Conservation (phyloP, 192 early-diverging fungal genomes). For the Coemansia asiatica region DNA sequence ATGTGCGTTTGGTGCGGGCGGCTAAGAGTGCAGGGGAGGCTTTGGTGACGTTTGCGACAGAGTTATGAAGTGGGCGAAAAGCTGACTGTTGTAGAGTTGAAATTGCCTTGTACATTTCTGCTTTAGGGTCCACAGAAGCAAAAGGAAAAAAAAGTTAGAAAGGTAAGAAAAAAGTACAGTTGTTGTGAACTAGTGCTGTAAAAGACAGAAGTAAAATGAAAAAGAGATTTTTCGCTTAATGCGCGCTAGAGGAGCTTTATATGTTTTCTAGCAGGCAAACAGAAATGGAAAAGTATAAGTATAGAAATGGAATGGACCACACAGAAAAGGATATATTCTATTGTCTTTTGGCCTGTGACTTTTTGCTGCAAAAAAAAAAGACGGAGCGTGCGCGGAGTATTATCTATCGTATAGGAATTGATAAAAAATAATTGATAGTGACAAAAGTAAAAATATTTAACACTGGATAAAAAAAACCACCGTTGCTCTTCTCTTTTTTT, state of each 20-base stretch:
- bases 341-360: background rate
- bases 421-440: background rate
- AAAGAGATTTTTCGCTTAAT: background rate
- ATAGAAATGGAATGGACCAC: too few relatives aligned
- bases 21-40: slow-evolving; percentile 5
- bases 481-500: slow-evolving; percentile 1
- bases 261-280: background rate
- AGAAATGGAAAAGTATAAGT: background rate
- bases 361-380: background rate
- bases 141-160: background rate
- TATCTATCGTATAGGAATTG: background rate
- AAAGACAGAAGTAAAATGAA: background rate
- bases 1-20: slow-evolving; percentile 19
- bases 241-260: background rate
- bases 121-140: slow-evolving; percentile 3
- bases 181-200: background rate
- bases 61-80: slow-evolving; percentile 33
- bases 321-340: background rate
- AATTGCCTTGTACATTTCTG: slow-evolving; percentile 52
- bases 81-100: slow-evolving; percentile 37
- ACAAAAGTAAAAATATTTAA: background rate
- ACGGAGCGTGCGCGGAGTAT: slow-evolving; percentile 1
- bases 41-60: slow-evolving; percentile 36
- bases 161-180: background rate
- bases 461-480: background rate